phyloP scores from a whole-genome alignment of 345 rosid genomes.

The Reutealis trisperma region DNA sequence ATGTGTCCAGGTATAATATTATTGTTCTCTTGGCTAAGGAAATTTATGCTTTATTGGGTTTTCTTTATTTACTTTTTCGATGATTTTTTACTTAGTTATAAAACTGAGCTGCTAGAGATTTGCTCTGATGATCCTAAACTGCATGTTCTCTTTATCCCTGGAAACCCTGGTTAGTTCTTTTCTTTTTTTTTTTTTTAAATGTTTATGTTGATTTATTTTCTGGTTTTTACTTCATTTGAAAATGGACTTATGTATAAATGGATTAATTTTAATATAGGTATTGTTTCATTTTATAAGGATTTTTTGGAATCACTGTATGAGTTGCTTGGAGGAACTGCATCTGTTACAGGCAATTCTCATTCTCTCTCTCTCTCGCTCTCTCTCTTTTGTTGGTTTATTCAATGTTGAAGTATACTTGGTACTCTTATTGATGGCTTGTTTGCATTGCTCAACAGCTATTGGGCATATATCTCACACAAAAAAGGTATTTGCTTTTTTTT shows the following conservation, averaged over 20 bases:
- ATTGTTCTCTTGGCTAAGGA: background rate
- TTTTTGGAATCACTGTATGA: conserved; percentile 70
- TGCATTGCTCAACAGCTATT: conserved; percentile 44
- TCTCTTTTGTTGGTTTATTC: background rate
- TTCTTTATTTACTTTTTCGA: background rate
- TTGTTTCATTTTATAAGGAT: conserved; percentile 70
- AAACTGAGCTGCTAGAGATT: conserved; percentile 73
- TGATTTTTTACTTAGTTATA: conserved; percentile 39
- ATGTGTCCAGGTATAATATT: conserved; percentile 56
- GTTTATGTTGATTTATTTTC: background rate
- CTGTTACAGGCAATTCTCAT: conserved; percentile 36
- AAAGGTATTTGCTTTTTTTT: conserved; percentile 60
- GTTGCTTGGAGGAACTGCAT: conserved; percentile 60
- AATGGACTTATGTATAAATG: background rate
- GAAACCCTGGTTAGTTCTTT: conserved; percentile 32
- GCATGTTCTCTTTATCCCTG: conserved; percentile 73
- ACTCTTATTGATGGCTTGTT: background rate
- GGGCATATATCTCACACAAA: conserved; percentile 70
- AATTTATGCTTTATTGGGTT: background rate
- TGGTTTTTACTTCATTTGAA: background rate
- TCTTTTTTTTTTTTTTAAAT: too few relatives aligned
- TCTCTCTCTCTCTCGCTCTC: background rate
- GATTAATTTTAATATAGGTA: conserved; percentile 43
- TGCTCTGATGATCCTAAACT: conserved; percentile 57
- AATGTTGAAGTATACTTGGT: background rate